Evolutionary conservation across 2,329 filamentous ascomycete genomes (phyloP), one percentile per base, ranked within the genome.

Genomic region (Mollisiaceae sp.): DNA sequence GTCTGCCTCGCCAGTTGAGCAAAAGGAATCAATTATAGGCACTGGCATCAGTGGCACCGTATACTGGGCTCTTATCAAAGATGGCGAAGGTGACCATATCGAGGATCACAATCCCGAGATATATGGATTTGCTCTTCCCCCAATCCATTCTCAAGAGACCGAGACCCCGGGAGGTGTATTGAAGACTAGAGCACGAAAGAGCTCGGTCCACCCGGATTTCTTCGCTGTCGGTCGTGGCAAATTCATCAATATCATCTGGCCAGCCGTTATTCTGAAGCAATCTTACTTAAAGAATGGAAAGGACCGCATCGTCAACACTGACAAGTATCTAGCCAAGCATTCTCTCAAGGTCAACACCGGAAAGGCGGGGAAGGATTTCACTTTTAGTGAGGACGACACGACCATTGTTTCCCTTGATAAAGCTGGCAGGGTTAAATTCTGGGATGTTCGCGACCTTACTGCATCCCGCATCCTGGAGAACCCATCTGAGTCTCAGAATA

Each of bases 321-420:
- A 97, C 76, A 91, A 89, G 75, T 93, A 97, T 69, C 87, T 95
- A 70, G 89, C 90, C 75, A 91, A 97, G 76, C 94, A 92, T 75
- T 91, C 91, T 58, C 82, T 98, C 70, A 96, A 94, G 79, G 97
- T 99, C 79, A 93, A 94, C 72, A 98, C 94, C 68, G 95, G 94
- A 72, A 99, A 99, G 82, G 94, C 95, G 70, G 95, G 94, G 69
- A 99, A 99, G 79, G 95, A 99, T 78, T 99, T 99, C 77, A 91
- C 90, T 56, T 99, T 99, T 80, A 97, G 94, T 78, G 94, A 97
- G 77, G 95, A 99, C 77, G 95, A 99, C 78, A 92, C 91, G 1
- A 89, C 94, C 47, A 93, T 99, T 72, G 94, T 96, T 56, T 97
- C 94, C 58, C 87, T 99, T 60, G 96, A 99, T 78, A 99, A 99